Conservation (phyloP, 2,329 filamentous ascomycete species). For the Exophiala calicioides region DNA sequence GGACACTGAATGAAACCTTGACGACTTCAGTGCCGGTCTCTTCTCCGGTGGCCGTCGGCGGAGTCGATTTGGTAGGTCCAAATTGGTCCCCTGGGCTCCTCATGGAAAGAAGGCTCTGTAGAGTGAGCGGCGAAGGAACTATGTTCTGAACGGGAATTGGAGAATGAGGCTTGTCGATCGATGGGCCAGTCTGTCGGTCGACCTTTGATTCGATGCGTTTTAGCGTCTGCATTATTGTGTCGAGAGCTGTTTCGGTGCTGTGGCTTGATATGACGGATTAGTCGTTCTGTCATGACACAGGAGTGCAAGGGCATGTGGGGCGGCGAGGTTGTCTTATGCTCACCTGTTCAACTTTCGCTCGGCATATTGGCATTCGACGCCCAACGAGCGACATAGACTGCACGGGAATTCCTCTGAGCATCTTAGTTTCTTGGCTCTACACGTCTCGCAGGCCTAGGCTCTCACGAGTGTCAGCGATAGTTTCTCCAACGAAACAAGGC, state of each 20-base stretch:
- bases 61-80: background rate
- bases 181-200: background rate
- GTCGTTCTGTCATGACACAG: too few relatives aligned
- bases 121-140: background rate
- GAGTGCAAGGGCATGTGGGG: background rate
- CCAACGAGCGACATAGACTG: background rate
- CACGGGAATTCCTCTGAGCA: background rate
- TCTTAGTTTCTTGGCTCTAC: background rate
- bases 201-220: background rate
- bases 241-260: background rate
- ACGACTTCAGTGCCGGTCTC: background rate
- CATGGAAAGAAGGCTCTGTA: background rate
- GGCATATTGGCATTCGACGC: background rate
- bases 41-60: background rate
- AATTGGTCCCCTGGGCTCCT: background rate
- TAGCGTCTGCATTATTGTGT: background rate
- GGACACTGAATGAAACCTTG: background rate
- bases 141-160: background rate
- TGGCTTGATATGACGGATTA: too few relatives aligned
- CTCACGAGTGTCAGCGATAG: background rate
- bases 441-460: background rate
- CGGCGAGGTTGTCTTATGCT: too few relatives aligned
- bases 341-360: background rate
- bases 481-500: background rate
- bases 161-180: background rate